phyloP scores from a whole-genome alignment of 768 basidiomycete genomes.

The Termitomyces sp. region DNA sequence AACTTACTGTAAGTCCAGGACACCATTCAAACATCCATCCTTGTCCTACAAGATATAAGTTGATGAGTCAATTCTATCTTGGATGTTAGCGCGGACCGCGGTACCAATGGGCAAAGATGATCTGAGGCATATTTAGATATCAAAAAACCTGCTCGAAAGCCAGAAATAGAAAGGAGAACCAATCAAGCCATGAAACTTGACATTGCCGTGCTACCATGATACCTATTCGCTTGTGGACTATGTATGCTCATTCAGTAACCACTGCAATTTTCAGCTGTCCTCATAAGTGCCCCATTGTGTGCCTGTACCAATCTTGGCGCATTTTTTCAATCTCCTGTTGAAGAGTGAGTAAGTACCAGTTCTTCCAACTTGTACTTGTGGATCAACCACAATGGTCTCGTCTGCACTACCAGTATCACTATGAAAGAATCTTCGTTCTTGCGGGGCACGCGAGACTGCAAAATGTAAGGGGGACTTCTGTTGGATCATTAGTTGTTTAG shows the following conservation, averaged over 20 bases:
- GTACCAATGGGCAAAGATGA: too few species aligned
- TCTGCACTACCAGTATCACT: not conserved
- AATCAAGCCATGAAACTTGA: not conserved
- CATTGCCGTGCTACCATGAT: not conserved
- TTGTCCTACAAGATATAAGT: too few species aligned
- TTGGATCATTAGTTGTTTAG: too few species aligned
- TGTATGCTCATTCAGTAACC: not conserved
- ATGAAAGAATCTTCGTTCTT: not conserved
- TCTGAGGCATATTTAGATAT: too few species aligned
- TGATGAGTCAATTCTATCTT: too few species aligned
- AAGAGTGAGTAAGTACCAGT: not conserved
- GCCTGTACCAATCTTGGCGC: not conserved
- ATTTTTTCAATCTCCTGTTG: not conserved
- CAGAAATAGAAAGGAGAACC: too few species aligned
- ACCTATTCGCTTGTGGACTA: not conserved
- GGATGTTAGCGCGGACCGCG: too few species aligned
- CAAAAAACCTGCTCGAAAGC: too few species aligned
- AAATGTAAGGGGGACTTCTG: too few species aligned
- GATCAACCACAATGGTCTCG: not conserved
- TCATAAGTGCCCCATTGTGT: not conserved
- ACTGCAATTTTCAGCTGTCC: not conserved
- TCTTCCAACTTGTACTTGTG: not conserved
- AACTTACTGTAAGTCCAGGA: too few species aligned
- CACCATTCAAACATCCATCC: too few species aligned
- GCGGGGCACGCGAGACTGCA: too few species aligned